These are phyloP conservation scores for Ogataea saltuana DNA, from an alignment of 805 yeast species.

Conservation along the genomic window DNA sequence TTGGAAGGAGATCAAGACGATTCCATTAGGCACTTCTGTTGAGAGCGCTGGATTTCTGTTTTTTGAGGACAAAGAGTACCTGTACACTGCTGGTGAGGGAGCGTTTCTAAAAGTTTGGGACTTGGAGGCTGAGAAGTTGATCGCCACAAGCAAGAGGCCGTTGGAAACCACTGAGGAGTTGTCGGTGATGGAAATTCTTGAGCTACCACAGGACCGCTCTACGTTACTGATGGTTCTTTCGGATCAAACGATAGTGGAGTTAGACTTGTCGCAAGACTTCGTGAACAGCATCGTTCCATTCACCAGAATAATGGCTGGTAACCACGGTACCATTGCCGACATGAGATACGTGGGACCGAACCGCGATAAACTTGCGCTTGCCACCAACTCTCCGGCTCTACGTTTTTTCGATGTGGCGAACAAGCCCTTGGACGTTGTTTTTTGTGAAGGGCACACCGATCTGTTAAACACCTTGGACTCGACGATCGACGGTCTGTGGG, in stretches of 20 bases:
- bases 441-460: constrained; percentile 83
- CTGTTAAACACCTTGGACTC: constrained; percentile 78
- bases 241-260: constrained; percentile 72
- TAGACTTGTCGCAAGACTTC: constrained; percentile 28
- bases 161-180: constrained; percentile 69
- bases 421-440: constrained; percentile 57
- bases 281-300: constrained; percentile 41
- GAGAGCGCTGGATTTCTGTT: constrained; percentile 66
- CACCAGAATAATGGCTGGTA: constrained; percentile 72
- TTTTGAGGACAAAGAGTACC: constrained; percentile 35
- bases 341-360: constrained; percentile 73
- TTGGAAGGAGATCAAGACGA: constrained; percentile 59
- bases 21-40: constrained; percentile 72
- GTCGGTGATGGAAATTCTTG: constrained; percentile 58
- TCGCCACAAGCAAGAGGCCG: constrained; percentile 50
- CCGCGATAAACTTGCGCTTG: constrained; percentile 65
- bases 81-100: constrained; percentile 79
- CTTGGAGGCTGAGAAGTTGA: constrained; percentile 45
- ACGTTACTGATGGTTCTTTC: constrained; percentile 60
- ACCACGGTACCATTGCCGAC: constrained; percentile 95
- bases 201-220: constrained; percentile 30
- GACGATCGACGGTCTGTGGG: constrained; percentile 80
- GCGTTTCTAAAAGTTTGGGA: constrained; percentile 72
- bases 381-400: constrained; percentile 90
- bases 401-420: constrained; percentile 67